Evolutionary conservation across 2,329 filamentous ascomycete genomes (phyloP).

Genomic region (Clonostachys rosea): DNA sequence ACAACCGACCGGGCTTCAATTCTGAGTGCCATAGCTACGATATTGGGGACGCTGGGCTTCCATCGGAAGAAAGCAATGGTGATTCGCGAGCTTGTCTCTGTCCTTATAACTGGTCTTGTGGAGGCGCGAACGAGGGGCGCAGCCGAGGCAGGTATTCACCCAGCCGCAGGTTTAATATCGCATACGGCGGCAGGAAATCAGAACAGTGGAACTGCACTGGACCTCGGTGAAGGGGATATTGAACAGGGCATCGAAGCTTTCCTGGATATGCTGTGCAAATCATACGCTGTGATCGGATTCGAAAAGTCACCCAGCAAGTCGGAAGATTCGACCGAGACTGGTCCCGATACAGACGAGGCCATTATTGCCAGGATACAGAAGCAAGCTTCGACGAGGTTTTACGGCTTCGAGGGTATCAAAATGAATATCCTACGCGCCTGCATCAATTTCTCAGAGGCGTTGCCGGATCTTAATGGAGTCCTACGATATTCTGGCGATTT

Average conservation of each 20-base stretch:
- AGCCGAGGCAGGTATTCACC: conserved; percentile 94
- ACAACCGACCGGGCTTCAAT: conserved; percentile 74
- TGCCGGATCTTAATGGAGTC: conserved; percentile 90
- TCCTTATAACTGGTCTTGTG: conserved; percentile 78
- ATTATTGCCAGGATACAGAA: conserved; percentile 53
- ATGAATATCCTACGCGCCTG: conserved; percentile 84
- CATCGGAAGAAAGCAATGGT: conserved; percentile 90
- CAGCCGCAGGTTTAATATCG: conserved; percentile 78
- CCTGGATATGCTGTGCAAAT: conserved; percentile 54
- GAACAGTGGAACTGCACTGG: conserved; percentile 37
- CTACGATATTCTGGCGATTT: conserved; percentile 81
- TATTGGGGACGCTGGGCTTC: conserved; percentile 74
- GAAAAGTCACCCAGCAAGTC: conserved; percentile 22
- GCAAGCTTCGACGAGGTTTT: conserved; percentile 56
- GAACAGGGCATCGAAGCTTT: conserved; percentile 63
- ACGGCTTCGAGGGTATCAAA: conserved; percentile 77
- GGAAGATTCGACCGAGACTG: conserved; percentile 3
- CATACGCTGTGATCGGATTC: conserved; percentile 58
- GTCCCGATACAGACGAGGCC: conserved; percentile 44
- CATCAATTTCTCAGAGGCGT: conserved; percentile 87
- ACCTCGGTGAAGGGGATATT: conserved; percentile 60
- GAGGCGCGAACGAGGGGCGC: conserved; percentile 90
- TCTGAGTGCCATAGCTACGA: conserved; percentile 79
- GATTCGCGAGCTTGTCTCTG: conserved; percentile 76
- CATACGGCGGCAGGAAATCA: neutral